Conservation (phyloP, 2,329 filamentous ascomycete species). For the Scedosporium apiospermum region DNA sequence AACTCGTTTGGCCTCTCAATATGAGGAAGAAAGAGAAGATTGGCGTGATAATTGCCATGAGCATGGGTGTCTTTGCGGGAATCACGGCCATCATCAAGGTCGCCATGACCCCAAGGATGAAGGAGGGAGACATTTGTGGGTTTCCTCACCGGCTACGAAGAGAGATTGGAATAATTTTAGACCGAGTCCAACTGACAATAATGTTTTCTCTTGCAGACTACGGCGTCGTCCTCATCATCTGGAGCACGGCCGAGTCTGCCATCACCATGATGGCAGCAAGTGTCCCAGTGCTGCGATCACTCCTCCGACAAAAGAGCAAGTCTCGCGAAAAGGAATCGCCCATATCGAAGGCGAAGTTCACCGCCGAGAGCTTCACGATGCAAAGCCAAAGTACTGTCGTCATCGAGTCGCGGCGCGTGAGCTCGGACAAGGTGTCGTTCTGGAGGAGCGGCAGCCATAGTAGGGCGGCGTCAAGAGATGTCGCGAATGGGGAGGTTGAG, state of each 20-base stretch:
- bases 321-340: background rate
- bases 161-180: background rate
- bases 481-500: background rate
- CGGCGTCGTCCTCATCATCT: slow-evolving; percentile 10
- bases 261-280: slow-evolving; percentile 13
- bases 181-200: background rate
- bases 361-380: slow-evolving; percentile 4
- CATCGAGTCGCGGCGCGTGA: slow-evolving; percentile 1
- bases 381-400: slow-evolving; percentile 6
- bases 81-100: slow-evolving; percentile 12
- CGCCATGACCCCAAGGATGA: slow-evolving; percentile 6
- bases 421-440: background rate
- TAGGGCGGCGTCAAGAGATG: background rate
- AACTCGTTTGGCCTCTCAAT: slow-evolving; percentile 16
- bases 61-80: slow-evolving; percentile 16
- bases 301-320: slow-evolving; percentile 2
- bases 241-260: slow-evolving; percentile 9
- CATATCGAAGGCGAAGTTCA: background rate
- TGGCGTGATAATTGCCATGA: slow-evolving; percentile 16
- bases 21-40: slow-evolving; percentile 19
- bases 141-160: background rate
- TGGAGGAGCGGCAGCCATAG: background rate
- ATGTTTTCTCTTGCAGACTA: background rate
- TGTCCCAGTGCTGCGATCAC: slow-evolving; percentile 11
- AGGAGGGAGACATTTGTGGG: slow-evolving; percentile 6